phyloP scores from a whole-genome alignment of 495 filamentous ascomycete genomes.

The Penicillium atrosanguineum region DNA sequence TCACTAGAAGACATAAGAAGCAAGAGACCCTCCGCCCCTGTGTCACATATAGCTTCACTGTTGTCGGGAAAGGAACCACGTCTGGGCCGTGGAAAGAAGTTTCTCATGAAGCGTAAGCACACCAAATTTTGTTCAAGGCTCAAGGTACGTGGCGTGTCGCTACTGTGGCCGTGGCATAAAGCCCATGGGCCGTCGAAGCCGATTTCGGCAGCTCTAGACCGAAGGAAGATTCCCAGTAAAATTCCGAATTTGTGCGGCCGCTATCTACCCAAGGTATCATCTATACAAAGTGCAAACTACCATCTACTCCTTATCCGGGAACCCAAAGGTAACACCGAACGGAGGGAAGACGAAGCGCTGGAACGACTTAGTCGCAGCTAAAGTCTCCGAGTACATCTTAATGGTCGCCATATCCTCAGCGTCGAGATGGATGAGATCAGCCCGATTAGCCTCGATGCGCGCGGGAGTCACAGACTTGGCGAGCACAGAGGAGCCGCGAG shows the following conservation, averaged over 20 bases:
- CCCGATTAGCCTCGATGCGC: conserved; percentile 71
- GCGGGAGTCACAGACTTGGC: conserved; percentile 76
- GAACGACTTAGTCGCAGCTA: conserved; percentile 59
- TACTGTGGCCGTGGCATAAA: too few species aligned
- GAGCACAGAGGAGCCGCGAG: conserved; percentile 69
- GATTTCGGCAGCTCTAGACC: too few species aligned
- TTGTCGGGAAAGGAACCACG: too few species aligned
- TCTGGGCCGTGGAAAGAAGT: too few species aligned
- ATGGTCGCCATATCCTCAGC: conserved; percentile 63
- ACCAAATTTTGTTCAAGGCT: too few species aligned
- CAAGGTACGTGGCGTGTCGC: too few species aligned
- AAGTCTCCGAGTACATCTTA: conserved; percentile 53
- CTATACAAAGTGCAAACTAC: neutral
- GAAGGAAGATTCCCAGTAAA: neutral
- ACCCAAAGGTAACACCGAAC: conserved; percentile 75
- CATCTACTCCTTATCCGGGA: conserved; percentile 62
- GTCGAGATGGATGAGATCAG: conserved; percentile 62
- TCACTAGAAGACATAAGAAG: too few species aligned
- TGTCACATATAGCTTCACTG: too few species aligned
- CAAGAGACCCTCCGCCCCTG: too few species aligned
- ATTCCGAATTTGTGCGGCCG: neutral
- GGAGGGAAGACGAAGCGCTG: conserved; percentile 74
- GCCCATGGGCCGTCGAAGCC: too few species aligned
- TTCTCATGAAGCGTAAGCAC: too few species aligned
- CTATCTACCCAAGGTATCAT: neutral